A percentile compares a stretch with the other conserved stretches of the same genome.
Conservation (phyloP, 345 rosid species). For the Citrus hindsii region DNA sequence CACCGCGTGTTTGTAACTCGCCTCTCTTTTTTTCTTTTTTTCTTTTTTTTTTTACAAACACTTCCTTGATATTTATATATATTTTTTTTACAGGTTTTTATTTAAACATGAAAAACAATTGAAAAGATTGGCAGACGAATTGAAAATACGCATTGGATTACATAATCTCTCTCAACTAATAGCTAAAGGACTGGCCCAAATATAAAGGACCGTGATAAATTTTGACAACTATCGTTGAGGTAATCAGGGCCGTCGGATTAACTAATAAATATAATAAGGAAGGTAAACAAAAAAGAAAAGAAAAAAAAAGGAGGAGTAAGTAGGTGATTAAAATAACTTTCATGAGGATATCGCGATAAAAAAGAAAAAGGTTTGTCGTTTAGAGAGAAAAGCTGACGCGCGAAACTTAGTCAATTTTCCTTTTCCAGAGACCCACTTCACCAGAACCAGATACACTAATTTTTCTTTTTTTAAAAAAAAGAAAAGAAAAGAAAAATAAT, state of each 20-base stretch:
- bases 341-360: slow-evolving; percentile 1
- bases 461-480: no score
- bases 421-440: slow-evolving; percentile 23
- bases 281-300: not conserved
- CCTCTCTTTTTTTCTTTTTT: not conserved
- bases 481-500: no score
- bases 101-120: no score
- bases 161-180: no score
- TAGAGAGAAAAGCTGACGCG: slow-evolving; percentile 39
- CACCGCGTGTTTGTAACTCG: not conserved
- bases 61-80: no score
- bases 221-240: not conserved
- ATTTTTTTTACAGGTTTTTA: no score
- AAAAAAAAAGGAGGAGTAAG: not conserved
- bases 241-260: not conserved
- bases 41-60: no score
- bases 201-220: no score
- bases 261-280: not conserved
- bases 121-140: no score
- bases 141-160: no score
- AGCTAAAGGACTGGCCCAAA: no score
- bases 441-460: no score
- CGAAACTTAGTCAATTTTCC: slow-evolving; percentile 26
- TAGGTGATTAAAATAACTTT: not conserved
- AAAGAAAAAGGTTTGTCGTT: slow-evolving; percentile 23